These are phyloP conservation scores for Fusarium chlamydosporum DNA, from an alignment of 2,329 filamentous ascomycete species.

Conservation along the genomic window DNA sequence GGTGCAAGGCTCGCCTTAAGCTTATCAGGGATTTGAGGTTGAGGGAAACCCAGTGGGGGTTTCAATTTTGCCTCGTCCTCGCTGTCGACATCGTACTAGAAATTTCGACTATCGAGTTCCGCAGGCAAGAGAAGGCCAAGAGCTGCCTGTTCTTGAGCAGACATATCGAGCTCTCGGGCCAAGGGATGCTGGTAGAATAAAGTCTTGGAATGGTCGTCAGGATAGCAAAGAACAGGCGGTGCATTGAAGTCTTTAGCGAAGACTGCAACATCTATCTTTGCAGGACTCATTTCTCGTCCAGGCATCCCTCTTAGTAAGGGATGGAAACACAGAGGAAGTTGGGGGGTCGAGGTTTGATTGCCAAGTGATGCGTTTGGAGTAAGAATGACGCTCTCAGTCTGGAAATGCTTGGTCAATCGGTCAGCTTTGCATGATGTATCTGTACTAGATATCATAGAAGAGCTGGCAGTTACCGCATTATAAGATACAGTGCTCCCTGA, in stretches of 20 bases:
- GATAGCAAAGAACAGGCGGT: constrained; percentile 53
- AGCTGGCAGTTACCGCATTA: constrained; percentile 15
- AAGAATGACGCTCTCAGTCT: constrained; percentile 12
- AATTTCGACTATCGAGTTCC: constrained; percentile 52
- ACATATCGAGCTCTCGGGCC: constrained; percentile 51
- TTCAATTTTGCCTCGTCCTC: constrained; percentile 51
- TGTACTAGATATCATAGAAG: constrained; percentile 25
- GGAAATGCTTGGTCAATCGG: constrained; percentile 12
- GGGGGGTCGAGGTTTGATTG: constrained; percentile 3
- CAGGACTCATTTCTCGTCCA: constrained; percentile 57
- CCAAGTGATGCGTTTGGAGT: constrained; percentile 23
- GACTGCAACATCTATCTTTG: constrained; percentile 56
- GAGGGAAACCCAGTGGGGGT: constrained; percentile 47
- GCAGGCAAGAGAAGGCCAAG: constrained; percentile 56
- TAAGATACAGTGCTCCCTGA: constrained; percentile 7
- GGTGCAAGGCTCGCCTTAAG: constrained; percentile 45
- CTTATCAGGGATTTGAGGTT: constrained; percentile 54
- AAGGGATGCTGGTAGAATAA: constrained; percentile 58
- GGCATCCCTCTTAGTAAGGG: constrained; percentile 63
- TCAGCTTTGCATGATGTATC: constrained; percentile 31
- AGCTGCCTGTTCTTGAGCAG: constrained; percentile 49
- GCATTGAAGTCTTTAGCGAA: constrained; percentile 54
- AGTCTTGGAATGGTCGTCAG: constrained; percentile 54
- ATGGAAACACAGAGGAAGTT: constrained; percentile 39
- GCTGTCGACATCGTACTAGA: constrained; percentile 58